Percentiles rank a stretch among this genome's conserved stretches.
Evolutionary conservation across 1,284 basidiomycete genomes (phyloP).

Genomic region (Pascua sp.): DNA sequence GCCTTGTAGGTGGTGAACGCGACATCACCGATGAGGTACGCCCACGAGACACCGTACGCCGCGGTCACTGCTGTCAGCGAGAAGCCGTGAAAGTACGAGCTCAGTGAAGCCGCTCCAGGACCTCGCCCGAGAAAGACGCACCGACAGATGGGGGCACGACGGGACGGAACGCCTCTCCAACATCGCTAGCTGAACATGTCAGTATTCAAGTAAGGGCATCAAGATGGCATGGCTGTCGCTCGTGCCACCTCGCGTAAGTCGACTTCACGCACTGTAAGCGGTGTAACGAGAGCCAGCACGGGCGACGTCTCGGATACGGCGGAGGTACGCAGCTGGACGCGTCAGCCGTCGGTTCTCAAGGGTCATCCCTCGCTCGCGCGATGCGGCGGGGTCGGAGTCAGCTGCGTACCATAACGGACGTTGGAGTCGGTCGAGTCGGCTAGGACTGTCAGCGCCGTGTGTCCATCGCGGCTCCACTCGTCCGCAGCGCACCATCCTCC

Average conservation of each 20-base stretch:
- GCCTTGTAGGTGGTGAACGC: constrained; percentile 89
- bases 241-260: constrained; percentile 11
- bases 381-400: too few species aligned
- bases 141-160: constrained; percentile 71
- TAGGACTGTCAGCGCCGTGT: constrained; percentile 3
- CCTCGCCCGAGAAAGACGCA: constrained; percentile 15
- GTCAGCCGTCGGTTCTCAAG: constrained; percentile 4
- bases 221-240: constrained; percentile 5
- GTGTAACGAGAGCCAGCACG: constrained; percentile 72
- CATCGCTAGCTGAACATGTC: constrained; percentile 63
- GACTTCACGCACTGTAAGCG: constrained; percentile 62
- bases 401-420: constrained; percentile 43
- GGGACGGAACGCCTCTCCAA: constrained; percentile 89
- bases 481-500: constrained; percentile 3
- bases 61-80: constrained; percentile 34
- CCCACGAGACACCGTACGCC: constrained; percentile 83
- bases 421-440: constrained; percentile 49
- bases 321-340: constrained; percentile 68
- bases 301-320: constrained; percentile 70
- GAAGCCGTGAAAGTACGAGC: background rate
- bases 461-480: too few species aligned
- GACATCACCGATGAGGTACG: constrained; percentile 72
- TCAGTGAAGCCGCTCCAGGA: background rate
- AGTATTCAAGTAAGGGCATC: too few species aligned
- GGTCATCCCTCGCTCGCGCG: background rate